These are phyloP conservation scores for Wickerhamiella domercqiae DNA, from an alignment of 805 yeast species.

Conservation along the genomic window DNA sequence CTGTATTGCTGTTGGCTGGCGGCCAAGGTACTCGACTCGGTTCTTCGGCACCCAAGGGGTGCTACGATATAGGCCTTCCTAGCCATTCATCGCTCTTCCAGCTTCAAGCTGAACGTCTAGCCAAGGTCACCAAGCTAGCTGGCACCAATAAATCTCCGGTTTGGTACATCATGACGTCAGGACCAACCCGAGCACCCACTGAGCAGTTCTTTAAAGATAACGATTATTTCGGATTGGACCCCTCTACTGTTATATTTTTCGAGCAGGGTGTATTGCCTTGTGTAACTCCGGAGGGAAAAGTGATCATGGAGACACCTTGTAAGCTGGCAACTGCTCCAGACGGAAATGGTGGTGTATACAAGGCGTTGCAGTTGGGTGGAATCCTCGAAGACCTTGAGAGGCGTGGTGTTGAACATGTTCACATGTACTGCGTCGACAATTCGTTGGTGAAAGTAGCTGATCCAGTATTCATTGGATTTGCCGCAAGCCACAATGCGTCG, in stretches of 20 bases:
- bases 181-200: conserved; percentile 66
- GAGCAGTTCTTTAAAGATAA: conserved; percentile 50
- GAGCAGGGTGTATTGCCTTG: conserved; percentile 96
- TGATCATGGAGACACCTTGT: conserved; percentile 43
- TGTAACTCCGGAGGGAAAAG: conserved; percentile 54
- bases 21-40: conserved; percentile 97
- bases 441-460: conserved; percentile 85
- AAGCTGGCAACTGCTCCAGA: conserved; percentile 78
- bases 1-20: conserved; percentile 88
- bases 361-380: conserved; percentile 52
- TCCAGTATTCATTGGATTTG: conserved; percentile 77
- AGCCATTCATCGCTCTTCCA: conserved; percentile 75
- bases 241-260: conserved; percentile 55
- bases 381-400: conserved; percentile 50
- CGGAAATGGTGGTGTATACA: conserved; percentile 95
- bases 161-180: conserved; percentile 93
- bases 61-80: conserved; percentile 75
- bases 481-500: conserved; percentile 48
- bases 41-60: conserved; percentile 82
- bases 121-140: conserved; percentile 46
- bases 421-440: conserved; percentile 96
- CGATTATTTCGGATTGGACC: conserved; percentile 53
- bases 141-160: conserved; percentile 30
- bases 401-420: conserved; percentile 72
- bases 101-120: conserved; percentile 78